Evolutionary conservation across 768 basidiomycete genomes (phyloP), one percentile per base, ranked within the genome.

Genomic region (Leccinum arenicola): DNA sequence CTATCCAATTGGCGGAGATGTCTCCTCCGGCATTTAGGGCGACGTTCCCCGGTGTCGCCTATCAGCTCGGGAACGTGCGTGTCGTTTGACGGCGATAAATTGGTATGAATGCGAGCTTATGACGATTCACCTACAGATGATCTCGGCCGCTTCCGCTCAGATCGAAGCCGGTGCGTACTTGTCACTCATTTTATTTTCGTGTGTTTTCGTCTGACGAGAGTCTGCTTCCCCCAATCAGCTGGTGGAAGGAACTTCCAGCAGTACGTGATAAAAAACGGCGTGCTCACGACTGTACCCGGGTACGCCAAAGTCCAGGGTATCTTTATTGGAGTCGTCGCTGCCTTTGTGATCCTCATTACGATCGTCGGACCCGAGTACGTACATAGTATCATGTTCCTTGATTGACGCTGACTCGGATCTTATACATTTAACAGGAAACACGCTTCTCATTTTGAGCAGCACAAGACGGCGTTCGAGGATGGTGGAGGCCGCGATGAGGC

Each of bases 11-110:
- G 36, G 80, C 85, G 6, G 93, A 97, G 75, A 83, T 93, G 77
- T 89, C 89, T 0, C 94, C 94, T 8, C 88, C 91, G 0, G 93
- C 91, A 0, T 95, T 94, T 81, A 82, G 94, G 59, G 90, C 92
- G 4, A 89, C 89, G 2, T 95, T 93, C 79, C 89, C 89, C 25
- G 93, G 93, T 59, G 84, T 92, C 0, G 84, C 89, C 1, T 95
- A 94, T 73, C 93, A 94, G 64, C 68, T 93, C 29, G 91, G 93
- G 38, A 93, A 91, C 70, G 80, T 72, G 43, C 10, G 73, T 66
- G 72, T 66, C 2, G 9, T 58, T 2, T 55, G 36, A n/a, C n/a
- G 17, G 14, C 15, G 23, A 3, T 1, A 17, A n/a, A 9, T 9
- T 11, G 14, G n/a, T 15, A 10, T 17, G 2, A 52, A 40, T 56